Evolutionary conservation across 495 filamentous ascomycete genomes (phyloP), one percentile per base, ranked within the genome.

Genomic region (Platismatia glauca): DNA sequence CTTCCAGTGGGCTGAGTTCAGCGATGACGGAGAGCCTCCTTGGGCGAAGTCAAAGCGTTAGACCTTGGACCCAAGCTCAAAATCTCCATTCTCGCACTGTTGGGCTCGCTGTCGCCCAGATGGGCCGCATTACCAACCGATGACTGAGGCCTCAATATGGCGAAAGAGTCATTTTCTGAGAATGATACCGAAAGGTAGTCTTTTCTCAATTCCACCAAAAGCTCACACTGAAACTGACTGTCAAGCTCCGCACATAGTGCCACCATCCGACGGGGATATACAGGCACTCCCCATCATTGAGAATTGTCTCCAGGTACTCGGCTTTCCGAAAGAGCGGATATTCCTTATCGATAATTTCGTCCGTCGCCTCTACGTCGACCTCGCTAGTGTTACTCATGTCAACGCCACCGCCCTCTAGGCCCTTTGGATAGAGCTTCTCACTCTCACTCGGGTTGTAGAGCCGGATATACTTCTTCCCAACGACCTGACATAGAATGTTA

Each of bases 231-330:
- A 95, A 89, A 64, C 94, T 96, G 39, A 87, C 87, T 60, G 81
- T 89, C 71, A 97, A 69, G 41, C 89, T 89, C 65, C 88, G 79
- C 7, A 99, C 90, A 80, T 96, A 97, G 78, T 99, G 94, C 94
- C 94, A 99, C 94, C 94, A 99, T 24, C 93, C 94, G 5, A 89
- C 79, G 7, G 94, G 94, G 59, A 99, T 91, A 76, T 95, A 96
- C 63, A 99, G 71, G 67, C 83, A 87, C 62, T 98, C 91, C 0
- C 93, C 94, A 34, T 86, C 85, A 39, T 80, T 82, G 29, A 98
- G 72, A 1, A 97, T 82, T 20, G 83, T 86, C 70, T 98, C 94
- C 16, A 91, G 73, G 74, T 88, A 96, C 58, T 78, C 75, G 13
- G 89, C 82, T 35, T 78, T 67, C 61, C 69, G 64, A 65, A 88